Evolutionary conservation across 441 rosid species (phyloP), one percentile per base, ranked within the genome.

Genomic region (Euphorbia celastroides): DNA sequence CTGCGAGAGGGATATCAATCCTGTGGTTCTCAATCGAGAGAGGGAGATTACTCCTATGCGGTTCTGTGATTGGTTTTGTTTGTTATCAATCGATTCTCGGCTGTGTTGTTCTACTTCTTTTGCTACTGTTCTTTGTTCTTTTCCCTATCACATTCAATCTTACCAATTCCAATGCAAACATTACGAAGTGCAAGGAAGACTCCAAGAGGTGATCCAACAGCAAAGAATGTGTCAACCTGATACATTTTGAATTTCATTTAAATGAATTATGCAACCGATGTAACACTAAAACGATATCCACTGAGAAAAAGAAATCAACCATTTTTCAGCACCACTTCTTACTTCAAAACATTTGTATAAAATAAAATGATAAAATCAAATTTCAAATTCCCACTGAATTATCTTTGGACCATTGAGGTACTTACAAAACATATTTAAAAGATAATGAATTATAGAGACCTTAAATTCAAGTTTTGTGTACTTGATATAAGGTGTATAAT

Each of bases 171-270:
- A 71, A 93, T 81, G 62, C 95, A 96, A 62, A 89, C 67, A 71
- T 93, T 93, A 23, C 96, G 90, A 66, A 93, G 95, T 31, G 95
- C 84, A 42, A 91, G 97, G 75, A 93, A 91, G 75, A 91, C 97
- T 74, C 99, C 97, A 62, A 93, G 88, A 72, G 99, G 99, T 28
- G 99, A 91, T 77, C 99, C 99, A 78, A 93, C 97, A 7, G 97
- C 99, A 75, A 88, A 93, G 80, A 90, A 93, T 50, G 98, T 93
- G 74, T 93, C 98, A 70, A 93, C 95, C 98, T 93, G 80, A 75
- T 25, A 56, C 22, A 60, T 48, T n/a, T 69, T 71, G 71, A 56
- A 57, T 50, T 64, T 42, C 23, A 16, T 41, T 48, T 46, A 68
- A 60, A 71, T 71, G 34, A 66, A 62, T 55, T 52, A 27, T 31